Evolutionary conservation across 257 asterid genomes (phyloP).

Genomic region (Henckelia pumila): DNA sequence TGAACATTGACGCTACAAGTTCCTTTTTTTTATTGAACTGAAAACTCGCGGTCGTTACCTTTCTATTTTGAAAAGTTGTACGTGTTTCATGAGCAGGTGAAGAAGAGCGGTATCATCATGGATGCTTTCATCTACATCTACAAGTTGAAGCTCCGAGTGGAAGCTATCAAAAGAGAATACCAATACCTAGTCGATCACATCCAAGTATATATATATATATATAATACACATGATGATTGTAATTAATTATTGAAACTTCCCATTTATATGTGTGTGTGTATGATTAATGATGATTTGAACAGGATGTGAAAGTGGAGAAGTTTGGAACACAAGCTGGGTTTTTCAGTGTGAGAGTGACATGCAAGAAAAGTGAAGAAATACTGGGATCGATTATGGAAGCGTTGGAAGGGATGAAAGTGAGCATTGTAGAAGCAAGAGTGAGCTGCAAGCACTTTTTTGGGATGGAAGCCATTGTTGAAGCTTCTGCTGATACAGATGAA

Average conservation of each 20-base stretch:
- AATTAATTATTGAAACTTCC: too few relatives aligned
- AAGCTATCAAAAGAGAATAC: slow-evolving; percentile 61
- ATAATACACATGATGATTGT: too few relatives aligned
- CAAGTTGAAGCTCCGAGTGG: slow-evolving; percentile 62
- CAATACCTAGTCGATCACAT: slow-evolving; percentile 42
- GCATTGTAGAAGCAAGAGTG: slow-evolving; percentile 45
- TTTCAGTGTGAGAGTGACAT: slow-evolving; percentile 41
- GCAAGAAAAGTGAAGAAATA: slow-evolving; percentile 57
- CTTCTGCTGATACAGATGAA: slow-evolving; percentile 32
- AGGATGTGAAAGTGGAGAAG: slow-evolving; percentile 84
- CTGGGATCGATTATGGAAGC: slow-evolving; percentile 52
- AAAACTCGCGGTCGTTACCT: too few relatives aligned
- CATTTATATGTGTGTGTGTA: too few relatives aligned
- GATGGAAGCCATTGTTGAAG: slow-evolving; percentile 69
- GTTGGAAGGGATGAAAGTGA: slow-evolving; percentile 54
- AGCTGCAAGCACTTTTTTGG: slow-evolving; percentile 47
- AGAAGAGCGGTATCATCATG: slow-evolving; percentile 50
- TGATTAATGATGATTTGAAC: too few relatives aligned
- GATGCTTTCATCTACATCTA: slow-evolving; percentile 65
- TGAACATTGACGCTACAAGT: too few relatives aligned
- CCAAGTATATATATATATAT: slow-evolving; percentile 33
- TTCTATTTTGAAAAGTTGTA: too few relatives aligned
- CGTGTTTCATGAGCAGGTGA: too few relatives aligned
- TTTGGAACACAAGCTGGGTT: slow-evolving; percentile 40
- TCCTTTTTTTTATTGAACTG: too few relatives aligned